Conservation (phyloP, 2,329 filamentous ascomycete species). For the Capronia americana region DNA sequence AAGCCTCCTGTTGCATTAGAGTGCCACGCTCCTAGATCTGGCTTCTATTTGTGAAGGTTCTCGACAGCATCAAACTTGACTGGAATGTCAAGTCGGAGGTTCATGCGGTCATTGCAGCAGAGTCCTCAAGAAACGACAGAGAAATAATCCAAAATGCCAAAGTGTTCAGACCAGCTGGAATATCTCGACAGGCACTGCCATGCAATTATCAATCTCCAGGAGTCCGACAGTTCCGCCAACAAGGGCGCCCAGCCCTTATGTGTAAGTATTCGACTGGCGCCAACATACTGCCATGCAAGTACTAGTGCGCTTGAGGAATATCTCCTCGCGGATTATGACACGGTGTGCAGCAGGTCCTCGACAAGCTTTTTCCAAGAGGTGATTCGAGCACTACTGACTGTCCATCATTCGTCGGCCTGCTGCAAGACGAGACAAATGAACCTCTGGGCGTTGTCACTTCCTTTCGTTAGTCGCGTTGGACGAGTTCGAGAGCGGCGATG, state of each 20-base stretch:
- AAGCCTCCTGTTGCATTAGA: background rate
- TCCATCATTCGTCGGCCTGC: conserved; percentile 8
- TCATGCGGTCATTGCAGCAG: background rate
- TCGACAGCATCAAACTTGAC: background rate
- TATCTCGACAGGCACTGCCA: background rate
- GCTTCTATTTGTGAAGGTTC: background rate
- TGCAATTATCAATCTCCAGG: background rate
- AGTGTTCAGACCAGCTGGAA: background rate
- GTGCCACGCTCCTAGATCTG: background rate
- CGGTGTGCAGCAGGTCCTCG: conserved; percentile 7
- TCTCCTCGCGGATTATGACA: background rate
- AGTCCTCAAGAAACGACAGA: background rate
- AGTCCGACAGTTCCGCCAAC: conserved; percentile 12
- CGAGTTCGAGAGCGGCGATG: background rate
- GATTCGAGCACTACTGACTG: background rate
- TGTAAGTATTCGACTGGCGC: conserved; percentile 1
- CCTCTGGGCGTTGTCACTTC: background rate
- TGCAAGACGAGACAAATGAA: conserved; percentile 4
- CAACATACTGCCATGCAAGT: conserved; percentile 4
- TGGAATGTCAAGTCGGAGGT: background rate
- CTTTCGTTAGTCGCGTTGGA: background rate
- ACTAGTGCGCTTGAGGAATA: conserved; percentile 11
- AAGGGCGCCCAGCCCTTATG: background rate
- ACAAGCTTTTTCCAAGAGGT: conserved; percentile 21
- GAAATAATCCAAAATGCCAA: background rate